Evolutionary conservation across 1,139 yeast species (phyloP), one percentile per base, ranked within the genome.

Genomic region (Kluyveromyces sp.): DNA sequence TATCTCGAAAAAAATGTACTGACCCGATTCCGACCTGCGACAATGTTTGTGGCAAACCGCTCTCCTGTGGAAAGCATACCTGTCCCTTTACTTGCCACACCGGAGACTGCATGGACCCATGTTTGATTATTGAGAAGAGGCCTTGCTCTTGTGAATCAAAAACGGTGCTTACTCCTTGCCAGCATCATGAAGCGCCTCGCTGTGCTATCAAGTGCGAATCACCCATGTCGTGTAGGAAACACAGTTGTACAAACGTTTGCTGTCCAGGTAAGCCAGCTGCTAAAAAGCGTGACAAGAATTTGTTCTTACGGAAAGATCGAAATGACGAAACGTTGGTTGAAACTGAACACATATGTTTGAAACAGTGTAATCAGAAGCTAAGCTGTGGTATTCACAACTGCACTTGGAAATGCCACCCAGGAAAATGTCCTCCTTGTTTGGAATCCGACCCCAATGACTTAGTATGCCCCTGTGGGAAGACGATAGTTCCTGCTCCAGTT

Each of bases 381-480:
- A 63, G 78, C 25, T 88, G 96, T 65, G 94, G 92, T 0, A 62
- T 63, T 36, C 97, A 88, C 59, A 60, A 70, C 39, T 88, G 96
- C 63, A 74, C 74, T 36, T 77, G 82, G 51, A 73, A 82, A 28
- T 88, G 96, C 56, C 96, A 88, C 60, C 68, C 77, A 12, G 96
- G 96, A 0, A 76, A 85, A 1, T 88, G 96, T 65, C 79, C 80
- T 2, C 83, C 89, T 8, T 88, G 97, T 60, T 63, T 85, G 41
- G 95, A 87, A 55, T 83, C 95, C 3, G 75, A 87, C 11, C 78
- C 80, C 42, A 92, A 85, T 26, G 96, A 88, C 59, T 68, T 86
- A 53, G 73, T 80, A 2, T 88, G 97, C 59, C 74, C 83, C 45
- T 88, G 97, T 68, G 96, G 96, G 1, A 72, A 75, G 47, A 88